These are phyloP conservation scores for Nannochloropsis salina DNA, from an alignment of 108 stramenopile species.

Conservation along the genomic window DNA sequence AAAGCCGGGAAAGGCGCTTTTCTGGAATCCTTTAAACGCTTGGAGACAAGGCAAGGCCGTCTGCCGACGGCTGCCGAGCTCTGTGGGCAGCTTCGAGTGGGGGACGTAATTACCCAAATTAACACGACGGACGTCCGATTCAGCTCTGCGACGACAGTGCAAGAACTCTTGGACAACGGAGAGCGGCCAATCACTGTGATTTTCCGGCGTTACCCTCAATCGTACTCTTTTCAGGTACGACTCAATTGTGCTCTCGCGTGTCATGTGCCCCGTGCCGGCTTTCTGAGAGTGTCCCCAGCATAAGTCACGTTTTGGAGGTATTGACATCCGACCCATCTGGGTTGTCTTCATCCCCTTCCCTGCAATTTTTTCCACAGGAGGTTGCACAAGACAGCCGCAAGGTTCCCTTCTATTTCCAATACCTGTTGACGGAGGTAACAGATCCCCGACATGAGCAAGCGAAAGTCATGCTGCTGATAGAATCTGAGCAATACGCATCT, in stretches of 20 bases:
- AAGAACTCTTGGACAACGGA: not conserved
- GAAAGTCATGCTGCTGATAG: slow-evolving; percentile 13
- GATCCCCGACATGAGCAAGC: slow-evolving; percentile 9
- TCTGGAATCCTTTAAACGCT: not conserved
- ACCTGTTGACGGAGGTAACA: not conserved
- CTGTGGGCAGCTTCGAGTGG: not conserved
- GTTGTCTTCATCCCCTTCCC: too few species aligned
- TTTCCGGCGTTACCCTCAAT: not conserved
- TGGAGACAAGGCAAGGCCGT: not conserved
- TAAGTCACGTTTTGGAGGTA: too few species aligned
- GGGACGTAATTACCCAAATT: not conserved
- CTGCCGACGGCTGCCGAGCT: not conserved
- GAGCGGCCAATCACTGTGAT: not conserved
- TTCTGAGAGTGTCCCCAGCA: too few species aligned
- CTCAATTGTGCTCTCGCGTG: too few species aligned
- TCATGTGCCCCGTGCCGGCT: too few species aligned
- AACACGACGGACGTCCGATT: not conserved
- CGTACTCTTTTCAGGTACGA: not conserved
- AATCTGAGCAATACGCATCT: slow-evolving; percentile 20
- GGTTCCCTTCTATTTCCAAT: slow-evolving; percentile 1
- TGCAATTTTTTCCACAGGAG: not conserved
- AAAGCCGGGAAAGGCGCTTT: not conserved
- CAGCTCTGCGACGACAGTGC: not conserved
- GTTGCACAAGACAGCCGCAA: not conserved
- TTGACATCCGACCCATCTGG: too few species aligned